A percentile compares a stretch with the other conserved stretches of the same genome.
These are phyloP conservation scores for Epithemia pelagica DNA, from an alignment of 108 stramenopile species.

Conservation along the genomic window DNA sequence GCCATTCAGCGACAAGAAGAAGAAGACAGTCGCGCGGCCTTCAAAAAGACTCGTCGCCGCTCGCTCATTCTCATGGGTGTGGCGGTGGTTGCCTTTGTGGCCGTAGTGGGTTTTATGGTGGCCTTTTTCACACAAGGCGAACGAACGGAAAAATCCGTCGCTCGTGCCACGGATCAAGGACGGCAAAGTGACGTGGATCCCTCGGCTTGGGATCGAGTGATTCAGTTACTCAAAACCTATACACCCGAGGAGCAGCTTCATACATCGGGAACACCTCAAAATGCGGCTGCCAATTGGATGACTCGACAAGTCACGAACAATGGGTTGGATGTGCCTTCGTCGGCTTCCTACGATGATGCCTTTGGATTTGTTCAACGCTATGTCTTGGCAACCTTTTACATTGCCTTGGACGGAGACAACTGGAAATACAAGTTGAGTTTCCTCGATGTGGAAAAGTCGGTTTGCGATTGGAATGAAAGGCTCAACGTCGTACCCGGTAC, in stretches of 20 bases:
- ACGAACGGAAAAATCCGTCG: not conserved
- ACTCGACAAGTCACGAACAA: slow-evolving; percentile 5
- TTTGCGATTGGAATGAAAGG: slow-evolving; percentile 14
- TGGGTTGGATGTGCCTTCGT: not conserved
- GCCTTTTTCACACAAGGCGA: slow-evolving; percentile 1
- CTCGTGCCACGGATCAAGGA: not conserved
- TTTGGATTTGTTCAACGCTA: slow-evolving; percentile 40
- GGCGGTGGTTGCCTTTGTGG: not conserved
- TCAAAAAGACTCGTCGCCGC: not conserved
- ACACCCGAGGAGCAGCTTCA: not conserved
- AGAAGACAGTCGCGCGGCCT: slow-evolving; percentile 1
- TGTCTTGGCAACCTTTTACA: slow-evolving; percentile 35
- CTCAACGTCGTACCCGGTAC: not conserved
- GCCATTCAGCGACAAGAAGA: not conserved
- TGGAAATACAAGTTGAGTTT: slow-evolving; percentile 19
- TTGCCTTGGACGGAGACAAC: slow-evolving; percentile 33
- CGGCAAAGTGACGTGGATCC: not conserved
- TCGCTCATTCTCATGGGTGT: not conserved
- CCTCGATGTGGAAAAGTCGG: not conserved
- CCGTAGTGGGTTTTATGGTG: not conserved
- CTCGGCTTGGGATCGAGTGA: not conserved
- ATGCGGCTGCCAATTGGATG: slow-evolving; percentile 11
- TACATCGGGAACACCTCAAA: not conserved
- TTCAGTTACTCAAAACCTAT: not conserved
- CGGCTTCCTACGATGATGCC: not conserved